Conservation (phyloP, 1,284 basidiomycete genomes). For the Bjerkandera adusta region DNA sequence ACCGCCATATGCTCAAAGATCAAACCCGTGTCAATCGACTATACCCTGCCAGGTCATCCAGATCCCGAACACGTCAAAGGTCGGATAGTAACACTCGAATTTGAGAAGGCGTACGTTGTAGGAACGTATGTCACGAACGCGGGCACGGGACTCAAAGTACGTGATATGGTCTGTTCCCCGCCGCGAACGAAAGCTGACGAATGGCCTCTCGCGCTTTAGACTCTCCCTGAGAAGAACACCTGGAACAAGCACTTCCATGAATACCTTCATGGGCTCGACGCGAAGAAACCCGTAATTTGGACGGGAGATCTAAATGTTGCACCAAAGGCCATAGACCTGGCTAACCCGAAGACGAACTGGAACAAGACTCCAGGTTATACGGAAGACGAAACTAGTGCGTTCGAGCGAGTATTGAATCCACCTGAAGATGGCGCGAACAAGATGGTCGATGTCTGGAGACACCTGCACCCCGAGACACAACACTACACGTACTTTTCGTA, state of each 20-base stretch:
- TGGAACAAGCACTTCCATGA: constrained; percentile 78
- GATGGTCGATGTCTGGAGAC: constrained; percentile 83
- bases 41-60: constrained; percentile 72
- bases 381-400: constrained; percentile 72
- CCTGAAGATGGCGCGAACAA: constrained; percentile 37
- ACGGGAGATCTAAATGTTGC: constrained; percentile 89
- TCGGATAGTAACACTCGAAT: constrained; percentile 81
- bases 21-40: constrained; percentile 67
- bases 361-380: constrained; percentile 83
- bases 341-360: constrained; percentile 70
- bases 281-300: constrained; percentile 85
- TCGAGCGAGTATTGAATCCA: constrained; percentile 59
- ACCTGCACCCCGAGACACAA: constrained; percentile 61
- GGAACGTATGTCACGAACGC: constrained; percentile 91
- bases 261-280: constrained; percentile 72
- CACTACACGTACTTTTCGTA: constrained; percentile 89
- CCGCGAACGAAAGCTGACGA: background rate
- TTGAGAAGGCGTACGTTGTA: constrained; percentile 67
- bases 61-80: constrained; percentile 63
- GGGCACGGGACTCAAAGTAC: constrained; percentile 74
- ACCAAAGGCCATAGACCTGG: constrained; percentile 71
- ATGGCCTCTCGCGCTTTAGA: constrained; percentile 41
- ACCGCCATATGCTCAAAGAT: constrained; percentile 80
- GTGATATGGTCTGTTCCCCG: background rate
- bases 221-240: constrained; percentile 66